phyloP scores from a whole-genome alignment of 371 early-diverging fungal genomes.

The Encephalitozoon romaleae region DNA sequence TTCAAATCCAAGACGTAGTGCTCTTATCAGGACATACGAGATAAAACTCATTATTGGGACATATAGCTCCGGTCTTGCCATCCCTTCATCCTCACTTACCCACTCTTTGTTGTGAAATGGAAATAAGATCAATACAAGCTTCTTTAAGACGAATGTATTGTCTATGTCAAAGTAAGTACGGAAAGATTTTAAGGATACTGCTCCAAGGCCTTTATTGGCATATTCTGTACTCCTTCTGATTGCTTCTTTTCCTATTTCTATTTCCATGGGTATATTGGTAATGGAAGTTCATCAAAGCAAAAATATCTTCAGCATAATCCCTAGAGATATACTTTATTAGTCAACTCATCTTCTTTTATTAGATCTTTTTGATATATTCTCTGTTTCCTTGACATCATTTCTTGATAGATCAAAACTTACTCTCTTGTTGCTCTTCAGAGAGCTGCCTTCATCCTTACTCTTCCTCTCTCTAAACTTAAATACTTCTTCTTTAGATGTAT shows the following conservation, averaged over 20 bases:
- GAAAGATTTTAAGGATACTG: slow-evolving; percentile 70
- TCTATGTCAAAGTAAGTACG: slow-evolving; percentile 88
- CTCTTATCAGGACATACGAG: slow-evolving; percentile 78
- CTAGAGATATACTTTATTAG: not conserved
- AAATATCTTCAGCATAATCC: not conserved
- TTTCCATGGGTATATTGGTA: slow-evolving; percentile 64
- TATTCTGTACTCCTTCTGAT: slow-evolving; percentile 74
- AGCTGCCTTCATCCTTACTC: not conserved
- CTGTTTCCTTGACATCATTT: not conserved
- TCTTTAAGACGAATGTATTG: slow-evolving; percentile 78
- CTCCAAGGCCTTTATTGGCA: slow-evolving; percentile 75
- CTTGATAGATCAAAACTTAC: slow-evolving; percentile 5
- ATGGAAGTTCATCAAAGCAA: not conserved
- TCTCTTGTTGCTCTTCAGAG: not conserved
- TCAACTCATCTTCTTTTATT: not conserved
- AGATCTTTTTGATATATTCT: not conserved
- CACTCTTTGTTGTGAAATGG: slow-evolving; percentile 73
- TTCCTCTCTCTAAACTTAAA: not conserved
- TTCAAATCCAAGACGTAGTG: slow-evolving; percentile 66
- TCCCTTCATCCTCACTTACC: slow-evolving; percentile 55
- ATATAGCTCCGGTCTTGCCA: slow-evolving; percentile 89
- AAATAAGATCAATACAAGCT: slow-evolving; percentile 74
- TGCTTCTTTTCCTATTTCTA: slow-evolving; percentile 81
- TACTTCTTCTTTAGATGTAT: not conserved
- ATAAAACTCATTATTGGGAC: slow-evolving; percentile 87